A percentile compares a stretch with the other conserved stretches of the same genome.
phyloP scores from a whole-genome alignment of 495 filamentous ascomycete species.

The Neurospora sp. region DNA sequence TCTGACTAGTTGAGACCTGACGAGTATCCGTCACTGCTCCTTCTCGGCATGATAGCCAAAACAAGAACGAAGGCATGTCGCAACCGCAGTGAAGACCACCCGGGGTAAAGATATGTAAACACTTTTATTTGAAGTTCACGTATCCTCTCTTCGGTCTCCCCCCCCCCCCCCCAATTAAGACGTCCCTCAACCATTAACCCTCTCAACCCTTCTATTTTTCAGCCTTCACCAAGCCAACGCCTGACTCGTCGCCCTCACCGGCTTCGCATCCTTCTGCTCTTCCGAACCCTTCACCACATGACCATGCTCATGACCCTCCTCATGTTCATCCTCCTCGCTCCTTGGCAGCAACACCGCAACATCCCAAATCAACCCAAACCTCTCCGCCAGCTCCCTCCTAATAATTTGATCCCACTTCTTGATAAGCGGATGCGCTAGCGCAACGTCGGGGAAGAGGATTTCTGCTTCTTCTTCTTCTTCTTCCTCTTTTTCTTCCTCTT shows the following conservation, averaged over 20 bases:
- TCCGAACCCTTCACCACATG: constrained; percentile 10
- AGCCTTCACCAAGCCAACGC: constrained; percentile 17
- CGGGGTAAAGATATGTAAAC: not conserved
- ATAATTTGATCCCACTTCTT: constrained; percentile 42
- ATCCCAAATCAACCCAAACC: constrained; percentile 32
- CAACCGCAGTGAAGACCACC: not conserved
- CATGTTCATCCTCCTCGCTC: not conserved
- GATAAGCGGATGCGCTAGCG: constrained; percentile 49
- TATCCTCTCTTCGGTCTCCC: not conserved
- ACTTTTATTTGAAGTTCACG: not conserved
- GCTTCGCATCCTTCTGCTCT: constrained; percentile 3
- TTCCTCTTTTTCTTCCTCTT: constrained; percentile 18
- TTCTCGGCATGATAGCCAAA: not conserved
- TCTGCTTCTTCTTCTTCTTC: constrained; percentile 16
- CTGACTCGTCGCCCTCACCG: not conserved
- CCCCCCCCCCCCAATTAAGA: not conserved
- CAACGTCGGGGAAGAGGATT: constrained; percentile 42
- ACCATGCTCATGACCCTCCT: not conserved
- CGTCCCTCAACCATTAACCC: not conserved
- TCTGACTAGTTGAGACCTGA: no score
- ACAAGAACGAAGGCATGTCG: not conserved
- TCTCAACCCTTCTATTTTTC: not conserved
- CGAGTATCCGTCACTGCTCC: not conserved
- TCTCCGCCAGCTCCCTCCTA: constrained; percentile 25
- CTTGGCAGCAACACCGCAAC: constrained; percentile 1